Evolutionary conservation across 768 basidiomycete genomes (phyloP), one percentile per base, ranked within the genome.

Genomic region (Tulasnella calospora): DNA sequence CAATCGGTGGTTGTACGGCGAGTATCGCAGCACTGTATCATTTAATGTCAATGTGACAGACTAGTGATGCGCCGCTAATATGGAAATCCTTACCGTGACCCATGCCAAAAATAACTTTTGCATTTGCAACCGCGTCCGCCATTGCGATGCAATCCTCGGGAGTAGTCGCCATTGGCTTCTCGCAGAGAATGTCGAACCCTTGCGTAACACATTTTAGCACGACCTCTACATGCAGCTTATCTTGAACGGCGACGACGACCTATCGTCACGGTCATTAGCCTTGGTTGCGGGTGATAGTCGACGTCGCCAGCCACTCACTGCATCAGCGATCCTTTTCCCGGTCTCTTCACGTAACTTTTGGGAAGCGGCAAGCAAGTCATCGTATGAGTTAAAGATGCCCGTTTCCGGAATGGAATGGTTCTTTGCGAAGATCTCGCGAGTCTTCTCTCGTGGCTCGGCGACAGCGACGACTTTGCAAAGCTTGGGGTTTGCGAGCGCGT

Each of bases 101-200:
- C 87, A 94, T 90, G 23, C 92, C 95, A 85, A 95, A 96, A 80
- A 96, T 91, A 57, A 89, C 86, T 0, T 89, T 89, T 2, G 91
- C 88, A 44, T 90, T 87, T 83, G 89, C 90, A 40, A 96, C 87
- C 0, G 90, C 92, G 41, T 86, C 85, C 80, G 93, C 90, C 87
- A 96, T 95, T 83, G 86, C 87, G 72, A 96, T 83, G 79, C 94
- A 93, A 80, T 93, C 93, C 75, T 88, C 86, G 47, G 92, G 81
- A 75, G 83, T 89, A 5, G 92, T 95, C 0, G 94, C 93, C 92
- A 96, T 94, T 0, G 95, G 95, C 83, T 96, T 96, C 87, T 96
- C 95, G 84, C 95, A 96, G 30, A 96, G 87, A 77, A 96, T 93
- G 81, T 95, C 91, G 82, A 96, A 96, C 0, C 94, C 93, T 82